phyloP scores from a whole-genome alignment of 257 asterid species.

The Solanum habrochaites region DNA sequence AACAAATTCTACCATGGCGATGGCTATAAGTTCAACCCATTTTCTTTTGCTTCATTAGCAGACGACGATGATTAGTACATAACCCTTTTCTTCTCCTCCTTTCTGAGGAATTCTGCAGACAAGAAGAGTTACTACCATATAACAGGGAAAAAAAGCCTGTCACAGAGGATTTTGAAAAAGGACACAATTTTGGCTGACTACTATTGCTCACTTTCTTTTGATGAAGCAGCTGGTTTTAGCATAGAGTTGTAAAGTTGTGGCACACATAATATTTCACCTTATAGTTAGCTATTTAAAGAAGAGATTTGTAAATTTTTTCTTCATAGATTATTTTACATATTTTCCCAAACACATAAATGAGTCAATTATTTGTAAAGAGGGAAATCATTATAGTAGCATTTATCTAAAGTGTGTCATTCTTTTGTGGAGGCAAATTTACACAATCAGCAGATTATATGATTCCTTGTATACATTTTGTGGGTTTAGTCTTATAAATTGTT shows the following conservation, averaged over 20 bases:
- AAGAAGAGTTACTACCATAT: conserved; percentile 4
- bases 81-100: neutral
- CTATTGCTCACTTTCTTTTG: conserved; percentile 1
- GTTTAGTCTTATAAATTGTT: neutral
- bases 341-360: conserved; percentile 1
- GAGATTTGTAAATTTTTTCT: conserved; percentile 20
- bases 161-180: neutral
- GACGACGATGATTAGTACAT: conserved; percentile 40
- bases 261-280: conserved; percentile 11
- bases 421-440: conserved; percentile 6
- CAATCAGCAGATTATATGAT: neutral
- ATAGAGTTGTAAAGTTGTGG: conserved; percentile 16
- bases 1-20: conserved; percentile 79
- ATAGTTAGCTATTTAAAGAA: conserved; percentile 1
- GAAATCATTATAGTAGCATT: conserved; percentile 14
- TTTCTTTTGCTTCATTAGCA: conserved; percentile 55
- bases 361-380: conserved; percentile 18
- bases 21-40: conserved; percentile 82
- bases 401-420: conserved; percentile 3
- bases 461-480: neutral
- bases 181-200: conserved; percentile 7
- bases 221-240: conserved; percentile 11
- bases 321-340: neutral
- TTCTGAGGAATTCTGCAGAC: conserved; percentile 14
- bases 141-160: neutral